Evolutionary conservation across 1,284 basidiomycete genomes (phyloP), one percentile per base, ranked within the genome.

Genomic region (Anthracocystis walkeri): DNA sequence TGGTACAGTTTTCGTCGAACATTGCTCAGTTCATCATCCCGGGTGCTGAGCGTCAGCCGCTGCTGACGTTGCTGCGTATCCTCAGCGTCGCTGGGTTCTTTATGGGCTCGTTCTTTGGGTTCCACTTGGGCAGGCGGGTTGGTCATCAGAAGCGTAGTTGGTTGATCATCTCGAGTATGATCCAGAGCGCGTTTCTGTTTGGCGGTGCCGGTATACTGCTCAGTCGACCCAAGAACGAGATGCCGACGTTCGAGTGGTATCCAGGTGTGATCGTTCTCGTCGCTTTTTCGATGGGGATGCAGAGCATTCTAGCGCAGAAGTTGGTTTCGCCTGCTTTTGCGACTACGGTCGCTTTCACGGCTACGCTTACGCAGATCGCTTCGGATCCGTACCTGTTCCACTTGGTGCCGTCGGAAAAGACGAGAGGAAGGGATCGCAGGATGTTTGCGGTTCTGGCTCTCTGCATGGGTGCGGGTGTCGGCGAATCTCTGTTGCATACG

Each of bases 1-100:
- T 80, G 79, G 79, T 80, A 33, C 79, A 80, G 45, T 79, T 80
- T 63, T 77, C 74, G 35, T 71, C 75, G 25, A 79, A 80, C 64
- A 76, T 78, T 45, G 80, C 79, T 4, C 80, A 82, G 65, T 80
- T 61, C 58, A 80, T 80, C 45, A 66, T 82, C 20, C 79, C 79
- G 16, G 58, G 60, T 25, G 73, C 49, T 10, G 63, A 77, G 48
- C 41, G 45, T 2, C 41, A 66, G 20, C 78, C 78, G 16, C 60
- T 82, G 41, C 63, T 78, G 16, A 81, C 78, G 16, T 57, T 80
- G 46, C 52, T 77, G 56, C 67, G 80, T 1, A 61, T 69, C 25
- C 45, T 82, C 31, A 74, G 68, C 53, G 59, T 82, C 35, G 11
- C 58, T 5, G 58, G 78, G 35, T 82, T 82, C 59, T 74, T 82